phyloP scores from a whole-genome alignment of 2,329 filamentous ascomycete genomes.

The Aschersonia sp. region DNA sequence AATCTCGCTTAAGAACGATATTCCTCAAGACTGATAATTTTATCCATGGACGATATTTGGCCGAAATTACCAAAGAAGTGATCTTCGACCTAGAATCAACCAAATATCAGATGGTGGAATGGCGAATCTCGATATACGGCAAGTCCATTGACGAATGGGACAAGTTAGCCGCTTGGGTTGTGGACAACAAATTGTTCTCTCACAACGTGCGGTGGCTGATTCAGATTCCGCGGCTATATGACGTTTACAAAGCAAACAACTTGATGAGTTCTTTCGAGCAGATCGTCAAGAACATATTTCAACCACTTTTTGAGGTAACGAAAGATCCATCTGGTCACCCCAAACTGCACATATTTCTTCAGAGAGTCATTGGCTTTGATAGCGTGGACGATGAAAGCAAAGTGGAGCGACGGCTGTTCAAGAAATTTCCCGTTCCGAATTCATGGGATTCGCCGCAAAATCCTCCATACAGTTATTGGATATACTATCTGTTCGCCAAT shows the following conservation, averaged over 20 bases:
- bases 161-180: constrained; percentile 90
- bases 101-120: constrained; percentile 99
- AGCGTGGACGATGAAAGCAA: constrained; percentile 98
- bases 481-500: constrained; percentile 94
- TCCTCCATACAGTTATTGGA: constrained; percentile 97
- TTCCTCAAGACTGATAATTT: constrained; percentile 98
- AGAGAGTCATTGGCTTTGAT: constrained; percentile 92
- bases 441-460: constrained; percentile 89
- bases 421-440: constrained; percentile 84
- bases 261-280: constrained; percentile 85
- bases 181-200: constrained; percentile 96
- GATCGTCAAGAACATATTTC: constrained; percentile 81
- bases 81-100: constrained; percentile 94
- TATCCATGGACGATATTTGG: constrained; percentile 87
- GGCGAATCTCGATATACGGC: constrained; percentile 96
- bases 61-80: constrained; percentile 96
- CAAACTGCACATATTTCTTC: constrained; percentile 87
- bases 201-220: constrained; percentile 97
- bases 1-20: constrained; percentile 91
- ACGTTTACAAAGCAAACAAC: constrained; percentile 83
- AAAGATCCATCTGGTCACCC: constrained; percentile 74
- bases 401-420: constrained; percentile 81
- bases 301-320: constrained; percentile 89
- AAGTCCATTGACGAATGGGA: constrained; percentile 92
- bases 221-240: constrained; percentile 85